Evolutionary conservation across 148 eudicot species (phyloP).

Genomic region (Talinum fruticosum): DNA sequence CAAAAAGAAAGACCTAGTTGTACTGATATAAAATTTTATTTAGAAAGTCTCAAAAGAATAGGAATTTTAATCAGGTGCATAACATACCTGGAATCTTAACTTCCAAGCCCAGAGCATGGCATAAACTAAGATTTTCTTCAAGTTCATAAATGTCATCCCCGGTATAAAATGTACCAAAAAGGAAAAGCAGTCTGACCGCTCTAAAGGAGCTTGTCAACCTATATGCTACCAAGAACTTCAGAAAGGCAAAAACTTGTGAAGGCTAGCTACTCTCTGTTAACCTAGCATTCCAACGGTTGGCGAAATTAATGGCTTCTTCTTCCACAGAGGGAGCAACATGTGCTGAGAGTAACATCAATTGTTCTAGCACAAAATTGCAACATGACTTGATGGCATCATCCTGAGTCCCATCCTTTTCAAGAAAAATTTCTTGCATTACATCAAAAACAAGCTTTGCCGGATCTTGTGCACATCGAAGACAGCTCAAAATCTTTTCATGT

Average conservation of each 20-base stretch:
- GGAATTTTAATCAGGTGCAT: not conserved
- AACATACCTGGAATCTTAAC: constrained; percentile 19
- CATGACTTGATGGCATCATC: constrained; percentile 9
- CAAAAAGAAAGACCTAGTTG: not conserved
- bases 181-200: constrained; percentile 8
- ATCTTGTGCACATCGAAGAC: constrained; percentile 12
- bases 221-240: constrained; percentile 14
- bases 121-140: constrained; percentile 12
- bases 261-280: constrained; percentile 13
- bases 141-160: constrained; percentile 10
- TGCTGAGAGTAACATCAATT: constrained; percentile 14
- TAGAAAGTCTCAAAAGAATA: not conserved
- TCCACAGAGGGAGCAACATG: not conserved
- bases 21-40: not conserved
- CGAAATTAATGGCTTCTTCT: constrained; percentile 11
- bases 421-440: constrained; percentile 12
- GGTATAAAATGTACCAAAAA: constrained; percentile 2
- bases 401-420: constrained; percentile 7
- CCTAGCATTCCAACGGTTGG: constrained; percentile 16
- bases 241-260: constrained; percentile 12
- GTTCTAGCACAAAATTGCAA: constrained; percentile 14
- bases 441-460: constrained; percentile 18
- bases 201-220: constrained; percentile 11
- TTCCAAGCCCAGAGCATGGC: constrained; percentile 24
- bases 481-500: constrained; percentile 8